phyloP scores from a whole-genome alignment of 2,329 filamentous ascomycete species.

The Sclerotinia minor region DNA sequence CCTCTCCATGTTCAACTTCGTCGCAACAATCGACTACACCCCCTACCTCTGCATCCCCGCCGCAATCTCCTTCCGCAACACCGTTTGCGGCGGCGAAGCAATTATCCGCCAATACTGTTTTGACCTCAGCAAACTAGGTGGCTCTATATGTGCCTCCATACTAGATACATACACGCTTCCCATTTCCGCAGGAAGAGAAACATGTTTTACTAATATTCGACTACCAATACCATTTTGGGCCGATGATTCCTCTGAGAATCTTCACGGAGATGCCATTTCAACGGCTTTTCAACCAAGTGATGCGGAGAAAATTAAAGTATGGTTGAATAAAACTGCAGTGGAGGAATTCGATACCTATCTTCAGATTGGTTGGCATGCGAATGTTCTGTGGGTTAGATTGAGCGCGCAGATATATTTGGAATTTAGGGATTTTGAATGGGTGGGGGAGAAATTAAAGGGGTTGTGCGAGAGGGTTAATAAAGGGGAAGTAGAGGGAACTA shows the following conservation, averaged over 20 bases:
- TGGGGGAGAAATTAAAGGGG: slow-evolving; percentile 47
- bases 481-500: slow-evolving; percentile 29
- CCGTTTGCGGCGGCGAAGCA: slow-evolving; percentile 71
- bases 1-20: slow-evolving; percentile 71
- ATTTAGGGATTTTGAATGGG: slow-evolving; percentile 72
- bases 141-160: slow-evolving; percentile 56
- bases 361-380: slow-evolving; percentile 56
- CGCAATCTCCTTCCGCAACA: slow-evolving; percentile 68
- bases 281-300: slow-evolving; percentile 43
- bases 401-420: slow-evolving; percentile 84
- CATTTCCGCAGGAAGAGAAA: slow-evolving; percentile 63
- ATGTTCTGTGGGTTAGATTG: slow-evolving; percentile 67
- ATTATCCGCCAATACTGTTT: slow-evolving; percentile 64
- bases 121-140: slow-evolving; percentile 63
- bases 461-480: slow-evolving; percentile 53
- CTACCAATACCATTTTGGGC: slow-evolving; percentile 53
- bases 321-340: slow-evolving; percentile 45
- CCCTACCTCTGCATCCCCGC: slow-evolving; percentile 73
- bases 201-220: slow-evolving; percentile 70
- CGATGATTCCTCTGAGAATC: slow-evolving; percentile 44
- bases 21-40: slow-evolving; percentile 72
- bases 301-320: slow-evolving; percentile 57
- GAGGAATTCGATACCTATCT: slow-evolving; percentile 66
- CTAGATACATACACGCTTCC: slow-evolving; percentile 73
- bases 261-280: slow-evolving; percentile 32